Base-by-base conservation (phyloP, 179 eudicot species). In the Sideroxylon spinosum region DNA sequence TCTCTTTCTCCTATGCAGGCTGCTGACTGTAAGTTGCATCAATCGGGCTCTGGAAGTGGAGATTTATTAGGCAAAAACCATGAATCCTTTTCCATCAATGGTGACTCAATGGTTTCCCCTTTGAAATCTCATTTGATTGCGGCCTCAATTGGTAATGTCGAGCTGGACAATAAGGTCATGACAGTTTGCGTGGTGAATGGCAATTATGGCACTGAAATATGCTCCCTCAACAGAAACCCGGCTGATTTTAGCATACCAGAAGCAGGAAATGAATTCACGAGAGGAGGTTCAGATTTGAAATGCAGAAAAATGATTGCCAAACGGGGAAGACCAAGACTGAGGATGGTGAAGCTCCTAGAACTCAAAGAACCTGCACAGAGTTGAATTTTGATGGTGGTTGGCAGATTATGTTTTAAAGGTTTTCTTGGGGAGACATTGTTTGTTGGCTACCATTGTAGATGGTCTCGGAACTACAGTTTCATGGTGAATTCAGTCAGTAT, bases 191-290 rank as follows among this genome's bases (percentile, higher is more conserved):
- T 10, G 25, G n/a, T 61, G 37, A 44, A 73, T 14, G 64, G 72
- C 25, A 70, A 13, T 59, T 28, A 28, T 12, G 62, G 64, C 53
- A 50, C 37, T 7, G 83, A 50, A 62, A 76, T 56, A 6, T 79
- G 80, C 65, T 26, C 79, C 14, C 17, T 77, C 55, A 77, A 77
- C 74, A 68, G 79, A 32, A 77, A 77, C 17, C 79, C 79, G 0
- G 79, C 79, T 53, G 79, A 77, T 66, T 77, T 77, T 68, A 67
- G 64, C 79, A 66, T 55, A 28, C 74, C 74, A 29, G 79, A 67
- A 29, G 62, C 64, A 20, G 73, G 65, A 52, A 68, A 77, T 17
- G 65, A 52, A 37, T 77, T 50, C 74, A 77, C 44, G 52, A 77
- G 3, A 50, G 50, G 56, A 29, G 49, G 62, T 28, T 50, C 29